Evolutionary conservation across 192 early-diverging fungal species (phyloP).

Genomic region (Chytriomyces hyalinus): DNA sequence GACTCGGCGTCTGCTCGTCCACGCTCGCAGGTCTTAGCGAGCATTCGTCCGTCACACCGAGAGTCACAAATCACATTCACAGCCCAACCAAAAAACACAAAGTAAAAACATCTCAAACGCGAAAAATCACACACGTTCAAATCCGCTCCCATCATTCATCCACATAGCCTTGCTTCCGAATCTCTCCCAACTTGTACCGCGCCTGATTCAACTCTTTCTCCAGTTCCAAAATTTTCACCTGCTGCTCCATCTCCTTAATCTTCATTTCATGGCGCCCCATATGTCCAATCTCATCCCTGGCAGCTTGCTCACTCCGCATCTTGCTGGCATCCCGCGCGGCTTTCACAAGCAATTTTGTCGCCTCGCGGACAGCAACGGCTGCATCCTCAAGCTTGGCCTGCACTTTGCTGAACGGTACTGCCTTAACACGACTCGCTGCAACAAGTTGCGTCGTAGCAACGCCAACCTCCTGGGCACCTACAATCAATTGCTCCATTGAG

Average conservation of each 20-base stretch:
- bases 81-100: no score
- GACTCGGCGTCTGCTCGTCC: no score
- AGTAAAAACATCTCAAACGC: no score
- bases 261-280: constrained; percentile 93
- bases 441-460: constrained; percentile 97
- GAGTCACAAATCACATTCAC: no score
- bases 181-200: constrained; percentile 86
- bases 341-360: constrained; percentile 86
- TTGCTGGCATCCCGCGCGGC: constrained; percentile 87
- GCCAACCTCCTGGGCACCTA: constrained; percentile 95
- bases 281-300: constrained; percentile 69
- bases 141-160: constrained; percentile 26
- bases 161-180: constrained; percentile 81
- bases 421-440: constrained; percentile 94
- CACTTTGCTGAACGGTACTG: constrained; percentile 87
- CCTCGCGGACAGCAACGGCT: constrained; percentile 91
- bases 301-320: constrained; percentile 51
- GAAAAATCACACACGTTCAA: no score
- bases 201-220: constrained; percentile 91
- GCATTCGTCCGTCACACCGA: no score
- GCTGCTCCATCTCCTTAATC: constrained; percentile 96
- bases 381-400: constrained; percentile 94
- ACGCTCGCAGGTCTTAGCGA: no score
- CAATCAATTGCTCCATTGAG: constrained; percentile 92
- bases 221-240: constrained; percentile 93